These are phyloP conservation scores for Massarina eburnea DNA, from an alignment of 2,329 filamentous ascomycete species.

Conservation along the genomic window DNA sequence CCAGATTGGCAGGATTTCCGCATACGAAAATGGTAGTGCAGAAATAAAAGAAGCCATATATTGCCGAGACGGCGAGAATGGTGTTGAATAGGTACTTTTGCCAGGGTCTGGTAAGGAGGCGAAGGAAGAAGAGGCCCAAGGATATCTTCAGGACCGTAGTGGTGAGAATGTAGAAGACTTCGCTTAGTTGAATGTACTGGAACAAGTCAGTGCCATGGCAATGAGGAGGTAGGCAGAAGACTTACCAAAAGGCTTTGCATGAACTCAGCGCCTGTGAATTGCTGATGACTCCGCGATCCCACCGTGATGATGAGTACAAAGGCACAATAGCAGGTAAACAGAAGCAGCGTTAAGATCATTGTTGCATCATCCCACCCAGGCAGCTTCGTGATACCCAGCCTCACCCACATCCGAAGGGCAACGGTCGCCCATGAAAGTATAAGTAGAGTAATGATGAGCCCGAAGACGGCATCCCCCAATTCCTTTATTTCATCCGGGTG, in stretches of 20 bases:
- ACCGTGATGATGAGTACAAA: slow-evolving; percentile 26
- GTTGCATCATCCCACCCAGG: slow-evolving; percentile 38
- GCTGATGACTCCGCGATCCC: slow-evolving; percentile 9
- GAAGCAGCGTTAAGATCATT: slow-evolving; percentile 31
- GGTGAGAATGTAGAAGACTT: slow-evolving; percentile 56
- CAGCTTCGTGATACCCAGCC: slow-evolving; percentile 34
- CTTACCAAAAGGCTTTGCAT: background rate
- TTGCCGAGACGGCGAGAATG: slow-evolving; percentile 24
- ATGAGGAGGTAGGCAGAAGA: background rate
- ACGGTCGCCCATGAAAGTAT: slow-evolving; percentile 31
- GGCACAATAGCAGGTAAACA: slow-evolving; percentile 32
- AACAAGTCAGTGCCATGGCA: background rate
- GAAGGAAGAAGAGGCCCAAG: slow-evolving; percentile 40
- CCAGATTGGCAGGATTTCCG: slow-evolving; percentile 28
- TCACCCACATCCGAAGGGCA: slow-evolving; percentile 35
- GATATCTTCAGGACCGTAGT: slow-evolving; percentile 51
- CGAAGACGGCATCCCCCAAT: slow-evolving; percentile 23
- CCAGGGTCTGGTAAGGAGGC: slow-evolving; percentile 35
- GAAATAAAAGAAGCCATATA: slow-evolving; percentile 33
- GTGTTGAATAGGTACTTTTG: slow-evolving; percentile 28
- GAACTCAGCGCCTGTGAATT: slow-evolving; percentile 9
- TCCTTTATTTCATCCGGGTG: slow-evolving; percentile 12
- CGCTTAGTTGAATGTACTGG: slow-evolving; percentile 39
- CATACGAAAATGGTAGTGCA: slow-evolving; percentile 34
- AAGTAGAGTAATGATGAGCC: slow-evolving; percentile 29